Evolutionary conservation across 2,329 filamentous ascomycete species (phyloP).

Genomic region (Geosmithia morbida): DNA sequence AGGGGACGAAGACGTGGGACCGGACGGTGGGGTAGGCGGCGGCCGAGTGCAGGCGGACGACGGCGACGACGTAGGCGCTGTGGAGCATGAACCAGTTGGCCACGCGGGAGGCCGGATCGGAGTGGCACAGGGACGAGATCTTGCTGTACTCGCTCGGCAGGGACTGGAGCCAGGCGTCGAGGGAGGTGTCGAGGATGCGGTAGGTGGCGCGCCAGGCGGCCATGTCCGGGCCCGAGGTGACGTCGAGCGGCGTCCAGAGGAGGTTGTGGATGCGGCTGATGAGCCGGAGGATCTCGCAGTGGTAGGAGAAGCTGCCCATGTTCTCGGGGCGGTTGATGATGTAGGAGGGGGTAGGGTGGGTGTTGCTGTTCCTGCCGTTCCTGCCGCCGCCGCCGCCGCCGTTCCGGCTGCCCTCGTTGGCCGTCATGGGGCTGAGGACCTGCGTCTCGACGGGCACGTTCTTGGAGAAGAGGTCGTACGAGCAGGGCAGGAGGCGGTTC

Average conservation of each 20-base stretch:
- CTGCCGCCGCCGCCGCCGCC: no score
- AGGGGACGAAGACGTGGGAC: constrained; percentile 25
- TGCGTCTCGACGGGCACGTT: constrained; percentile 27
- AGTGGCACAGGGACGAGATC: constrained; percentile 29
- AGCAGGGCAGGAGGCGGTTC: constrained; percentile 24
- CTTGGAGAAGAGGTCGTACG: constrained; percentile 27
- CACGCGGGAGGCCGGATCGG: constrained; percentile 26
- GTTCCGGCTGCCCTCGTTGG: no score
- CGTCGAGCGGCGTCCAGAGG: constrained; percentile 22
- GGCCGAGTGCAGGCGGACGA: constrained; percentile 26
- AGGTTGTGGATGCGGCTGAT: constrained; percentile 27
- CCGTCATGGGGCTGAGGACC: constrained; percentile 11
- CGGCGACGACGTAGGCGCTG: constrained; percentile 27
- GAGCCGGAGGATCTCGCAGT: constrained; percentile 27
- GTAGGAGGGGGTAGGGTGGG: constrained; percentile 5
- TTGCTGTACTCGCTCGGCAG: constrained; percentile 28
- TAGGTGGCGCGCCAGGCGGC: constrained; percentile 25
- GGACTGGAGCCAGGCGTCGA: constrained; percentile 25
- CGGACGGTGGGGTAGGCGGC: constrained; percentile 25
- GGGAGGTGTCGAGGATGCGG: constrained; percentile 19
- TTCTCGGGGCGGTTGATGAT: constrained; percentile 24
- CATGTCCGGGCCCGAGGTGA: constrained; percentile 21
- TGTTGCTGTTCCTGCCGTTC: constrained; percentile 5
- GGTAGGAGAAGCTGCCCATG: constrained; percentile 27
- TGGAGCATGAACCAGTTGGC: constrained; percentile 33